Evolutionary conservation across 805 yeast genomes (phyloP), one percentile per base, ranked within the genome.

Genomic region (Barnettozyma wickerhamii): DNA sequence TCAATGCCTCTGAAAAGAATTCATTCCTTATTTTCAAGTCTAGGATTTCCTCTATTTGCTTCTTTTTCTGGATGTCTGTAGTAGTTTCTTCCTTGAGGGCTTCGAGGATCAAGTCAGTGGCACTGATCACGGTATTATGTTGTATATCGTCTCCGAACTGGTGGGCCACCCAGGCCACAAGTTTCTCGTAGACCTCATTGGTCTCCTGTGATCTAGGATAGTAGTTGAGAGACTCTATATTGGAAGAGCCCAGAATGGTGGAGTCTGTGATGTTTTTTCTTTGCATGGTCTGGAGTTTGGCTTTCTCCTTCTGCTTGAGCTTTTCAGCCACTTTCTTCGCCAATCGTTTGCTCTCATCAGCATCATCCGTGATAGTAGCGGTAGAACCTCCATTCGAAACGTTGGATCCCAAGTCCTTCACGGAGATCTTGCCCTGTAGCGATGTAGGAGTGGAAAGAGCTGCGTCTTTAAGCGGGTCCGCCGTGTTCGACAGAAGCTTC

Each of bases 131-230:
- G 2, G 79, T 75, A 32, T 79, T 85, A 41, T 84, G 88, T 7
- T 90, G 77, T n/a, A 85, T 75, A 57, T 89, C 97, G 36, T 68
- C 69, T 10, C 81, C 84, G 30, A 84, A 61, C 14, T 69, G 65
- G 3, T 64, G 58, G 6, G 74, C 68, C 4, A 84, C 75, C 78
- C 85, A 77, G 0, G 74, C 59, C 45, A 83, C 62, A n/a, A 88
- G 66, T 32, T 67, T 56, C 32, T 78, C 82, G 56, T 79, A 84
- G 0, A 67, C 58, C 23, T 64, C 67, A 2, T 68, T 59, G 13
- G 78, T 80, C 15, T 70, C 72, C 10, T 69, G 71, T 4, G 75
- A 71, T 7, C 75, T 70, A 0, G 96, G 95, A 27, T 70, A 66
- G 56, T 89, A 89, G 7, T 68, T 64, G 26, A 82, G 60, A 17